Base-by-base conservation (phyloP, 2,329 filamentous ascomycete species). In the Nemania bipapillata region DNA sequence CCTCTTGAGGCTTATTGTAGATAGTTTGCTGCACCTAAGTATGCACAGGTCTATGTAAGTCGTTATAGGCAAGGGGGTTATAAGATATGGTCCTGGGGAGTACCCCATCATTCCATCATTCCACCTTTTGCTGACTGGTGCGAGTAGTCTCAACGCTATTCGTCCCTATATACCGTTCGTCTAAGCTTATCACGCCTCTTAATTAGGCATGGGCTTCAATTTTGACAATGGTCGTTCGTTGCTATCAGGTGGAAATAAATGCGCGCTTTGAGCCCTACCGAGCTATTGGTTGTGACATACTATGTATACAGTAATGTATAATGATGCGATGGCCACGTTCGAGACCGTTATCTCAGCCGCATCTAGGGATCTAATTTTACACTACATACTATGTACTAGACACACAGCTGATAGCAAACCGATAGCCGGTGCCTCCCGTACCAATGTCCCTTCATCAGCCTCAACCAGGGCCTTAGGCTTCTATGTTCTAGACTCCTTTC, bases 271-370 rank as follows among this genome's bases (percentile, higher is more conserved):
- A 3, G 28, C 17, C 26, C 28, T n/a, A 30, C 26, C 28, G 4
- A 35, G 28, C 28, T 35, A 54, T 3, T 45, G n/a, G 17, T 6
- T n/a, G 40, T 45, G 40, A 45, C 40, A 15, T 54, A 32, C 47
- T 24, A 22, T 24, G 22, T 24, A 35, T 32, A 32, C 30, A 9
- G 9, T 24, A 26, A 35, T 15, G 47, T 20, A 28, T 24, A 20
- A 56, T 45, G 32, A 53, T 26, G 35, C 45, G 54, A 4, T 47
- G 26, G 22, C 15, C 32, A 54, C 40, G 60, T 56, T 59, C 42
- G n/a, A 55, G 52, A 24, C 62, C 45, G 47, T 65, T 30, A 40
- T 22, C 50, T 62, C 66, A 69, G 62, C 62, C 57, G 57, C 62
- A 66, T 63, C 28, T 53, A 30, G n/a, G n/a, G n/a, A n/a, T 15